Evolutionary conservation across 2,329 filamentous ascomycete species (phyloP), one percentile per base, ranked within the genome.

Genomic region (Pseudogymnoascus sp.): DNA sequence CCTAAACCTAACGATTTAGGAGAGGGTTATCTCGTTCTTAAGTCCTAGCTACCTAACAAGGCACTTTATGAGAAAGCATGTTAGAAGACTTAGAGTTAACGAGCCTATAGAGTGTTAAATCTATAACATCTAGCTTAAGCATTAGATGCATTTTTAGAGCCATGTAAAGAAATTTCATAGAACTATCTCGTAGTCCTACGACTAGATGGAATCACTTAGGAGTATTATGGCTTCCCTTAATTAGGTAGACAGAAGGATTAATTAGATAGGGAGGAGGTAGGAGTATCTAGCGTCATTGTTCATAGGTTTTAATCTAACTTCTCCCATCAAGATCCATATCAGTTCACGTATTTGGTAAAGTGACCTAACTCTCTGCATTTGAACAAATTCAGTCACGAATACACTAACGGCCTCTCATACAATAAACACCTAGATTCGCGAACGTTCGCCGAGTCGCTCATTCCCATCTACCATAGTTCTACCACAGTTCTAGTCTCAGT

Each of bases 91-190:
- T n/a, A 7, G 37, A 61, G 59, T 5, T 26, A n/a, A 38, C 29
- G 59, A 37, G 59, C 59, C n/a, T 26, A 61, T 21, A 10, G 59
- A 60, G 6, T 61, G 59, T 38, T 31, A 31, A 38, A 61, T 61
- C 21, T 60, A 23, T 19, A 15, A 37, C 56, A 11, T 60, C 56
- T n/a, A 31, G 59, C 31, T 61, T n/a, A 15, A 61, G 26, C 31
- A 61, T 40, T 31, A 31, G 37, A 26, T 35, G 59, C n/a, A 61
- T 37, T 61, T 61, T 35, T 31, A 21, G 15, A 61, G 23, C 37
- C 33, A 61, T 31, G 33, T 31, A 61, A 33, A 61, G 31, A 61
- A 38, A 40, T 61, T 61, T 61, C 59, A 61, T 31, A 31, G 59
- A 37, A 60, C 59, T 38, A 11, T 38, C 13, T 38, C 1, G 0